Evolutionary conservation across 116 monocot species (phyloP), one percentile per base, ranked within the genome.

Genomic region (Papilionanthe hybrid): DNA sequence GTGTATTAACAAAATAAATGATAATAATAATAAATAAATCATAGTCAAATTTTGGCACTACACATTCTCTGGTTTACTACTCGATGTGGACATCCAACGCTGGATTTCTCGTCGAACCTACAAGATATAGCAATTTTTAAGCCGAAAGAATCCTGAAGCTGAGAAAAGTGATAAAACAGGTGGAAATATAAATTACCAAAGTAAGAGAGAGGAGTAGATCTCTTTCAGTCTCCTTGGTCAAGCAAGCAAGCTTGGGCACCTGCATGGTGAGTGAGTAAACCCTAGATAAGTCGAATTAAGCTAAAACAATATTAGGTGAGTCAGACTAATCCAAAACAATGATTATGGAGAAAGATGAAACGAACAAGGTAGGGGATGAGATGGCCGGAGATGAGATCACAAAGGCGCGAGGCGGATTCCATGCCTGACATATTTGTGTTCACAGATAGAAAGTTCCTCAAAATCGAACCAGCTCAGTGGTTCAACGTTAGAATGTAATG

Each of bases 201-300:
- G 89, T 84, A 22, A 89, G 86, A 49, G 84, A 67, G 13, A 89
- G 77, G 19, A 89, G 82, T 42, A 86, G 25, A 42, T 78, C 66
- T 82, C 82, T 86, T 84, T 89, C 86, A 1, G 45, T 80, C 78
- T 82, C 89, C 22, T 78, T 55, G 7, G 68, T 79, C 32, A 72
- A 37, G 11, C 42, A 55, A 77, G 42, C 74, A 58, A 42, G 55
- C 9, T 75, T 75, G 19, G 80, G 28, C 76, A 82, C 89, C 89
- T 89, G 78, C 37, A 32, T 42, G 58, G 49, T 48, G 60, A 75
- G 27, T 12, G 47, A 75, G 22, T 49, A 75, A 81, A 75, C 55
- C 50, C 55, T 44, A 72, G 42, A 29, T n/a, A 50, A 25, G 57
- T 18, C 9, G 9, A 44, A 25, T 25, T 8, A 47, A 72, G 49